Percentiles rank a stretch among this genome's conserved stretches.
phyloP scores from a whole-genome alignment of 75 land plant species.

The Selaginella tamariscina region DNA sequence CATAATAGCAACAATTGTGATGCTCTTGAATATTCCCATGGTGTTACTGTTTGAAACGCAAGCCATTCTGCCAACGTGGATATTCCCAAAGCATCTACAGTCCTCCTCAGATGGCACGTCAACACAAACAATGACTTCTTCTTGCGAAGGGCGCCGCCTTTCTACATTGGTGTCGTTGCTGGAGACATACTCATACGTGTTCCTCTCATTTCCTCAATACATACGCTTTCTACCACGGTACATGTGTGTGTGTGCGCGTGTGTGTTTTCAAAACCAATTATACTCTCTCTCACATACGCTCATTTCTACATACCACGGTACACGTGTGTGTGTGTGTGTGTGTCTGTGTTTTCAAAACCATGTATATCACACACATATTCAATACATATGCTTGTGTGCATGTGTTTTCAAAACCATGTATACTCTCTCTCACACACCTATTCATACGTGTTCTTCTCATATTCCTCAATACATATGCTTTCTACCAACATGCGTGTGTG shows the following conservation, averaged over 20 bases:
- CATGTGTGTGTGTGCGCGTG: no score
- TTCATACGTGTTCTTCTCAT: no score
- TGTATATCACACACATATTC: background rate
- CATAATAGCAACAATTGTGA: background rate
- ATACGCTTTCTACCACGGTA: background rate
- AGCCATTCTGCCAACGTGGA: background rate
- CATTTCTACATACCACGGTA: background rate
- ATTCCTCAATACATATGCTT: no score
- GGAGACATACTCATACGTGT: background rate
- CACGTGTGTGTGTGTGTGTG: no score
- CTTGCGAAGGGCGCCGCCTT: background rate
- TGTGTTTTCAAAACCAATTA: background rate
- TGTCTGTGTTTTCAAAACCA: background rate
- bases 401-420: no score
- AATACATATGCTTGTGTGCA: no score
- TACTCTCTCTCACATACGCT: no score
- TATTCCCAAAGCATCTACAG: background rate
- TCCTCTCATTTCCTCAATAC: background rate
- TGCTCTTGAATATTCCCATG: background rate
- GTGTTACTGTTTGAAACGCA: background rate
- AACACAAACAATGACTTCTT: background rate
- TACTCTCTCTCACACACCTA: no score
- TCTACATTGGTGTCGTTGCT: background rate
- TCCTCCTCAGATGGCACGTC: background rate
- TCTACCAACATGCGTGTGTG: no score